Evolutionary conservation across 2,329 filamentous ascomycete genomes (phyloP), one percentile per base, ranked within the genome.

Genomic region (Aspergillus aculeatinus): DNA sequence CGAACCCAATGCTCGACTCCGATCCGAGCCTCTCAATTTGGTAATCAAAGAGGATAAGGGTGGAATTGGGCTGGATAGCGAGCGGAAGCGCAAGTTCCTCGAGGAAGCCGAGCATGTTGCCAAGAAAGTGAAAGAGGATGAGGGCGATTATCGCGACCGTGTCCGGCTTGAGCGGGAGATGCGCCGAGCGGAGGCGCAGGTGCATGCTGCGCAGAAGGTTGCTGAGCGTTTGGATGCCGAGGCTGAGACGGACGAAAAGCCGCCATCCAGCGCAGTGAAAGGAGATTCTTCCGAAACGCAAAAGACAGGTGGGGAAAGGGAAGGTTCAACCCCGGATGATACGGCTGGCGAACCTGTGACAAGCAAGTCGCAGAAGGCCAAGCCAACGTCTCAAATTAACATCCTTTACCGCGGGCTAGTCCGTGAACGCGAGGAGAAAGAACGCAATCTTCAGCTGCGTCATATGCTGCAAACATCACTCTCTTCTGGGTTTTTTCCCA

Each of bases 31-130:
- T 0, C 86, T 99, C 60, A 82, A 85, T 35, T 81, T 96, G 52
- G 82, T 83, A 60, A 77, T 96, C 70, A 96, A 95, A 74, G 89
- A 92, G 55, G 89, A 89, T 68, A 84, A 90, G 2, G 88, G 87
- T 16, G 95, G 94, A 1, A 92, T 98, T 65, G 94, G 95, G 0
- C 77, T 94, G 68, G 91, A 95, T 64, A 87, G 83, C 4, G 92
- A 95, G 74, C 88, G 88, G 78, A 96, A 96, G 80, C 83, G 91
- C 65, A 93, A 89, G 71, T 77, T 84, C 23, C 78, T 84, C 48
- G 89, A 92, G 74, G 84, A 85, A 57, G 83, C 83, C 4, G 85
- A 84, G 64, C 74, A 76, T 35, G 72, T 81, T 44, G 77, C 80
- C 54, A 92, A 92, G 76, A 83, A 80, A 72, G 76, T 81, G 14